Evolutionary conservation across 2,329 filamentous ascomycete species (phyloP), one percentile per base, ranked within the genome.

Genomic region (Cordyceps farinosa): DNA sequence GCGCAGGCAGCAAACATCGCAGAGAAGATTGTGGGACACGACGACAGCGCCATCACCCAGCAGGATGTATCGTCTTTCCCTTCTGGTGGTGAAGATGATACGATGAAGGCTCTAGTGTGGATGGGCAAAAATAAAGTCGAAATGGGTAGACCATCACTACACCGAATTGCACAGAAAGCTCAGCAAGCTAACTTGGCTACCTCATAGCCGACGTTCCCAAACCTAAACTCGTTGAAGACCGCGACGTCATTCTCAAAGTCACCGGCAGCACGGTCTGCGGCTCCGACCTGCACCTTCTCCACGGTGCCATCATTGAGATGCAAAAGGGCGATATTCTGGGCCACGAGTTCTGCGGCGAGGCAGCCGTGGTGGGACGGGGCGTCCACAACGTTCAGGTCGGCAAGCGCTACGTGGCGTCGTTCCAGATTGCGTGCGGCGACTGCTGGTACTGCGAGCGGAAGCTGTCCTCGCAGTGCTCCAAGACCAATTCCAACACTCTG

Each of bases 361-460:
- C 82, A 3, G 81, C 84, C 40, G 76, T 81, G 54, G 77, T 88
- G 1, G 89, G 89, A 0, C 73, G 83, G 0, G 79, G 66, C 0
- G 80, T 86, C 3, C 83, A 75, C 56, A 82, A 81, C 3, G 73
- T 88, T 54, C 75, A 85, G 65, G 74, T 79, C 8, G 89, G 88
- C 15, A 83, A 87, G 67, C 80, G 92, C 36, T 92, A 95, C 27
- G 92, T 96, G 1, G 91, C 90, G 0, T 90, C 87, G 10, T 96
- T 96, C 79, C 91, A 95, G 74, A 95, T 96, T 71, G 90, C 91
- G 0, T 87, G 84, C 65, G 84, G 84, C 8, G 77, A 80, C 61
- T 96, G 92, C 78, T 88, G 85, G 75, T 93, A 87, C 74, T 96
- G 92, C 79, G 83, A 88, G 67, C 84, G 90, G 76, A 91, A 92